Base-by-base conservation (phyloP, 2,329 filamentous ascomycete species). In the Trichophyton simii region DNA sequence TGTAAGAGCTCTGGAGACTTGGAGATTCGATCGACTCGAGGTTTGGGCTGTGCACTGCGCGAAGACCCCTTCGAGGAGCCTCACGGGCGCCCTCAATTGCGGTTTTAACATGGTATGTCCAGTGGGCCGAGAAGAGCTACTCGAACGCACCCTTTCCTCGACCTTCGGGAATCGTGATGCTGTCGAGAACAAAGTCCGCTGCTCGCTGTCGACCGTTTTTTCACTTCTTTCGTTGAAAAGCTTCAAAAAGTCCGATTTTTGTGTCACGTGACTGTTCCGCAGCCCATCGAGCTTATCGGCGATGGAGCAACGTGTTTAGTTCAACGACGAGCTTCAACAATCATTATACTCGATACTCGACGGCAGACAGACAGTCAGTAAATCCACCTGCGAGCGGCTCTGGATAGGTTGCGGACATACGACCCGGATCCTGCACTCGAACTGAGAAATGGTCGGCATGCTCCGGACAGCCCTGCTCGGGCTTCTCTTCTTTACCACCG, bases 401-500 rank as follows among this genome's bases (percentile, higher is more conserved):
- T 44, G 15, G n/a, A 44, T n/a, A 44, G 15, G 1, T n/a, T 7
- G n/a, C n/a, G n/a, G 15, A 18, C 41, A 2, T 44, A 7, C 34
- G 9, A 13, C n/a, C n/a, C 6, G 41, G 41, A 44, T n/a, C 41
- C n/a, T 15, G 18, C 5, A 44, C n/a, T n/a, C 6, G n/a, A 4
- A 7, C 41, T 7, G 13, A 20, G 31, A 55, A 7, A 55, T 55
- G 52, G 31, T 8, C 22, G 38, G 15, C 31, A 18, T 34, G 28
- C 15, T 55, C 2, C 28, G 31, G 18, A 42, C 55, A 9, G 55
- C 22, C 55, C 44, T 76, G 3, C 71, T 71, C 65, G 69, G 71
- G 61, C 72, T 90, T 15, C 76, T 88, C 58, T 73, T 90, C 31
- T 71, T 89, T 63, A 76, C 83, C 64, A 75, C 83, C 15, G 84